These are phyloP conservation scores for Lachancea kluyveri DNA, from an alignment of 805 yeast genomes.

Conservation along the genomic window DNA sequence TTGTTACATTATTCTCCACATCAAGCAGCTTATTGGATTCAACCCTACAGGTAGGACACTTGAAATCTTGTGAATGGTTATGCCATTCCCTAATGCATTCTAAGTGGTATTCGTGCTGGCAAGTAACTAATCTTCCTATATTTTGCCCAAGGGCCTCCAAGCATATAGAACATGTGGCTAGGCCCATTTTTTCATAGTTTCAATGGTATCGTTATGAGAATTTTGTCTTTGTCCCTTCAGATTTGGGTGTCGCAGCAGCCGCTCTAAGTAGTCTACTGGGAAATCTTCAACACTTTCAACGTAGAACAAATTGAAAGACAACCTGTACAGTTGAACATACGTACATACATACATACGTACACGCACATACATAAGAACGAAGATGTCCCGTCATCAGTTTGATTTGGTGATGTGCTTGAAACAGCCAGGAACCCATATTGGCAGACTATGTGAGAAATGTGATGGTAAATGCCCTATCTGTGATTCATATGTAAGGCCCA, in stretches of 20 bases:
- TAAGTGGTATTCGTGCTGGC: conserved; percentile 52
- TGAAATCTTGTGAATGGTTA: conserved; percentile 16
- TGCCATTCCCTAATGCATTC: conserved; percentile 54
- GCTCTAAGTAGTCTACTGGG: no score
- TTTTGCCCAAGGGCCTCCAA: conserved; percentile 34
- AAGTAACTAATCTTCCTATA: conserved; percentile 34
- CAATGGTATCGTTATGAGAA: no score
- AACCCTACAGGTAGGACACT: conserved; percentile 27
- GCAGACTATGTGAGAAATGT: conserved; percentile 73
- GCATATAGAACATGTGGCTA: conserved; percentile 54
- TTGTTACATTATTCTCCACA: conserved; percentile 7
- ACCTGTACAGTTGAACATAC: no score
- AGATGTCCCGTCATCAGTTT: conserved; percentile 90
- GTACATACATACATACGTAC: no score
- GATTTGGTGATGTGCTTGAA: conserved; percentile 80
- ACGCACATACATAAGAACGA: no score
- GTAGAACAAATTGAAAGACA: no score
- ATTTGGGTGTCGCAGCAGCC: no score
- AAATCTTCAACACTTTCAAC: no score
- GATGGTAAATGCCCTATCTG: conserved; percentile 91
- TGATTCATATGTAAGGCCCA: conserved; percentile 76
- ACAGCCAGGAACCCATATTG: conserved; percentile 71
- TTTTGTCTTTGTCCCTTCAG: no score
- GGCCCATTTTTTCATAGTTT: no score
- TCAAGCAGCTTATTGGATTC: conserved; percentile 10